A percentile compares a stretch with the other conserved stretches of the same genome.
These are phyloP conservation scores for Tetrapisispora taiwanensis DNA, from an alignment of 805 yeast genomes.

Conservation along the genomic window DNA sequence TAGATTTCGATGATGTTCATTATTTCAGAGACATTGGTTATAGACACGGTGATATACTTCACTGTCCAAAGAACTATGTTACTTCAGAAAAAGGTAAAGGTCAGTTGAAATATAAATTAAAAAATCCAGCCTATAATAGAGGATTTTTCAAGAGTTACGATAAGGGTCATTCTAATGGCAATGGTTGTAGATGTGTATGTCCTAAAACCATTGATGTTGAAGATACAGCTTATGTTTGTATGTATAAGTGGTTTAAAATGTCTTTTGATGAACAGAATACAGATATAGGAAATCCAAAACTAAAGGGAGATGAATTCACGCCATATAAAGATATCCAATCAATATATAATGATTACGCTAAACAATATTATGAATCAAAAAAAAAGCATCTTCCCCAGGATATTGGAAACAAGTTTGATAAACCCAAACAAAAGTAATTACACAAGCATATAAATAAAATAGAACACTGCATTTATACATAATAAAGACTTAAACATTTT, in stretches of 20 bases:
- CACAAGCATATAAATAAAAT: neutral
- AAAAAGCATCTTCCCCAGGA: neutral
- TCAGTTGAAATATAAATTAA: slow-evolving; percentile 38
- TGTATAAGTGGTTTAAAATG: slow-evolving; percentile 39
- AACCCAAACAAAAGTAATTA: neutral
- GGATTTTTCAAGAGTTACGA: slow-evolving; percentile 26
- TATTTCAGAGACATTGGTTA: slow-evolving; percentile 92
- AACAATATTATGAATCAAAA: neutral
- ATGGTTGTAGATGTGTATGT: slow-evolving; percentile 84
- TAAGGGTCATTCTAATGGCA: slow-evolving; percentile 36
- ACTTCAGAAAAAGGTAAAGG: slow-evolving; percentile 12
- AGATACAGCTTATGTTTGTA: slow-evolving; percentile 42
- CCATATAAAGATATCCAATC: slow-evolving; percentile 4
- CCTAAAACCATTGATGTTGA: slow-evolving; percentile 49
- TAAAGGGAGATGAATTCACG: slow-evolving; percentile 4
- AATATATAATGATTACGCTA: neutral
- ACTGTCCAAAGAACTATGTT: slow-evolving; percentile 60
- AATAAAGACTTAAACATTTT: too few relatives aligned
- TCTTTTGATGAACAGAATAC: slow-evolving; percentile 1
- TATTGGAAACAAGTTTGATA: neutral
- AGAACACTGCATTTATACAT: neutral
- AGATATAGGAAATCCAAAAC: neutral
- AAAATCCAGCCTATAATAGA: slow-evolving; percentile 17
- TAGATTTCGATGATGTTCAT: slow-evolving; percentile 63
- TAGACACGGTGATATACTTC: slow-evolving; percentile 67